Evolutionary conservation across 2,329 filamentous ascomycete species (phyloP).

Genomic region (Trichophyton mentagrophytes): DNA sequence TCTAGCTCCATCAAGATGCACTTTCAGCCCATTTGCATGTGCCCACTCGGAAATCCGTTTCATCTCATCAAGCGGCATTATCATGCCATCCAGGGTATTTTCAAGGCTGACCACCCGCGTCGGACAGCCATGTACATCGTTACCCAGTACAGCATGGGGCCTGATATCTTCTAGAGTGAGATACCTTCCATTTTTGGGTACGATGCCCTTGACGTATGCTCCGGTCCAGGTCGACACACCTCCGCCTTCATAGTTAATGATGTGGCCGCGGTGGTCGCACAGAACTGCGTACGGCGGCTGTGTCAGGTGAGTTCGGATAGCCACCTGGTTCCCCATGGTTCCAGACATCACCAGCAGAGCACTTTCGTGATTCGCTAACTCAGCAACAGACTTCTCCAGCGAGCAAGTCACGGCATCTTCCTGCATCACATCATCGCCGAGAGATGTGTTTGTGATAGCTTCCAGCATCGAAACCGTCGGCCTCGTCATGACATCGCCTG

Average conservation of each 20-base stretch:
- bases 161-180: conserved; percentile 66
- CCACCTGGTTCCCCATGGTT: conserved; percentile 89
- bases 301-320: conserved; percentile 61
- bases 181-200: conserved; percentile 58
- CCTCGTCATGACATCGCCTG: conserved; percentile 59
- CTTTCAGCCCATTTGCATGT: conserved; percentile 47
- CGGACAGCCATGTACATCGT: conserved; percentile 66
- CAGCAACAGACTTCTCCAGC: conserved; percentile 62
- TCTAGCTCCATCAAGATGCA: conserved; percentile 69
- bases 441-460: conserved; percentile 59
- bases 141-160: conserved; percentile 49
- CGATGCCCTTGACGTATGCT: conserved; percentile 54
- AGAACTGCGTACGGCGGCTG: conserved; percentile 71
- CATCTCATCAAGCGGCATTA: conserved; percentile 64
- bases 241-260: conserved; percentile 52
- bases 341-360: conserved; percentile 74
- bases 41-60: conserved; percentile 59
- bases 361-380: conserved; percentile 60
- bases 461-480: conserved; percentile 70
- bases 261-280: conserved; percentile 66
- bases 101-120: conserved; percentile 73
- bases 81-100: conserved; percentile 68
- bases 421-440: conserved; percentile 71
- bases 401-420: conserved; percentile 68
- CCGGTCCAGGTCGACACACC: conserved; percentile 60